Evolutionary conservation across 2,329 filamentous ascomycete species (phyloP).

Genomic region (Colletotrichum sp.): DNA sequence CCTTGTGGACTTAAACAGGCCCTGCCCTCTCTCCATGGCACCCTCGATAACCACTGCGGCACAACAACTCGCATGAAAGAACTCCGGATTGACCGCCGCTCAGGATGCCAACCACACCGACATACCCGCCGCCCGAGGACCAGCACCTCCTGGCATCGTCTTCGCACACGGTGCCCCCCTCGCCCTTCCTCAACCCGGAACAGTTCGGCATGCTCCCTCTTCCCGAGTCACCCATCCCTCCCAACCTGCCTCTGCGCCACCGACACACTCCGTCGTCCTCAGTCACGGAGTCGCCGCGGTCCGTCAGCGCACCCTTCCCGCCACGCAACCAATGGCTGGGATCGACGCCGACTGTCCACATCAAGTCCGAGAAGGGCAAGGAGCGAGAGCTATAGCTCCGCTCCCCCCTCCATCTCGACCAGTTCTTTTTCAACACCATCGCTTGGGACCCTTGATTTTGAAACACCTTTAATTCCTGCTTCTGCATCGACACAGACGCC

Average conservation of each 20-base stretch:
- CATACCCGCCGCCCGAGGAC: slow-evolving; percentile 49
- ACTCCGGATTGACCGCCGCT: slow-evolving; percentile 59
- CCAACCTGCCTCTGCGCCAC: slow-evolving; percentile 34
- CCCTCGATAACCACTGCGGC: slow-evolving; percentile 40
- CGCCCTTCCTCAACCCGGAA: slow-evolving; percentile 49
- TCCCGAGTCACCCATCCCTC: slow-evolving; percentile 48
- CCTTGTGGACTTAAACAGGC: slow-evolving; percentile 61
- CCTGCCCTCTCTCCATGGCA: slow-evolving; percentile 34
- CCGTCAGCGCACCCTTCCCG: slow-evolving; percentile 23
- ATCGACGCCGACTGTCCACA: background rate
- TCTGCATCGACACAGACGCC: slow-evolving; percentile 34
- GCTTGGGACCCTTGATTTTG: slow-evolving; percentile 23
- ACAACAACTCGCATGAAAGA: slow-evolving; percentile 40
- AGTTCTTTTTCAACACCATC: slow-evolving; percentile 23
- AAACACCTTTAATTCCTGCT: slow-evolving; percentile 29
- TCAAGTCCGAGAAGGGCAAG: slow-evolving; percentile 21
- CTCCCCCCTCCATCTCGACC: slow-evolving; percentile 35
- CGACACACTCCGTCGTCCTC: slow-evolving; percentile 36
- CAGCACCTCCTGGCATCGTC: slow-evolving; percentile 37
- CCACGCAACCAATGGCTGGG: slow-evolving; percentile 6
- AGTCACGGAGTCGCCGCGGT: slow-evolving; percentile 31
- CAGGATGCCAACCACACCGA: slow-evolving; percentile 55
- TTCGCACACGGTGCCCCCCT: slow-evolving; percentile 43
- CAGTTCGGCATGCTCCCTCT: slow-evolving; percentile 48
- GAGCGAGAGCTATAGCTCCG: slow-evolving; percentile 34